Conservation (phyloP, 345 rosid genomes). For the Sapria himalayana region DNA sequence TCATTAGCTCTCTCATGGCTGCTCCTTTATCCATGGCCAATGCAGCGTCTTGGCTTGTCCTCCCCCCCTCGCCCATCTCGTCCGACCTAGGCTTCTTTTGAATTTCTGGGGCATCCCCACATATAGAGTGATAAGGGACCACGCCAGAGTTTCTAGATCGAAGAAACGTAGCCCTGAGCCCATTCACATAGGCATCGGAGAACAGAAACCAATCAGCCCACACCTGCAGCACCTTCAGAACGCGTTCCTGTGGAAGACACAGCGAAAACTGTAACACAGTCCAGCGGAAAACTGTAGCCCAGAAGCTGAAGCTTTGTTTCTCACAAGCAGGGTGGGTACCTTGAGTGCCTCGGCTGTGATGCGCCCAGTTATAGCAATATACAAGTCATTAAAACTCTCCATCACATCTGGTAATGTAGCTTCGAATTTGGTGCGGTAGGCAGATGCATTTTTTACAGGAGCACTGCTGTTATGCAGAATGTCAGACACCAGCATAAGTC, state of each 20-base stretch:
- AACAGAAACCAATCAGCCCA: conserved; percentile 99
- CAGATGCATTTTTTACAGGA: conserved; percentile 97
- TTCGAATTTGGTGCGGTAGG: conserved; percentile 95
- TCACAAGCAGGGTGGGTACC: no score
- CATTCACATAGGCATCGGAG: conserved; percentile 92
- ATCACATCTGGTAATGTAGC: conserved; percentile 74
- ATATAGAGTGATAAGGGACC: conserved; percentile 56
- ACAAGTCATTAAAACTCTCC: conserved; percentile 97
- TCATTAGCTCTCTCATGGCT: conserved; percentile 75
- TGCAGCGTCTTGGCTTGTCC: conserved; percentile 64
- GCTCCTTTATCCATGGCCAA: conserved; percentile 92
- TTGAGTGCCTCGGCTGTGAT: conserved; percentile 96
- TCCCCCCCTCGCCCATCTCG: conserved; percentile 22
- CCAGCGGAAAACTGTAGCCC: no score
- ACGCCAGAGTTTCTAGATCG: conserved; percentile 81
- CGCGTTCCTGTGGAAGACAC: conserved; percentile 58
- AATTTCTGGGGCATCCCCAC: conserved; percentile 72
- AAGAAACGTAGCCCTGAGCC: conserved; percentile 86
- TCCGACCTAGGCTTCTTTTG: conserved; percentile 39
- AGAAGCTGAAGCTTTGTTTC: no score
- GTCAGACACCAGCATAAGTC: conserved; percentile 74
- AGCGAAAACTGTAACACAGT: no score
- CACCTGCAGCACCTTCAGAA: conserved; percentile 88
- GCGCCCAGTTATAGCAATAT: conserved; percentile 87
- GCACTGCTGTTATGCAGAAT: conserved; percentile 95